Evolutionary conservation across 129 eudicot genomes (phyloP).

Genomic region (Escallonia rubra): DNA sequence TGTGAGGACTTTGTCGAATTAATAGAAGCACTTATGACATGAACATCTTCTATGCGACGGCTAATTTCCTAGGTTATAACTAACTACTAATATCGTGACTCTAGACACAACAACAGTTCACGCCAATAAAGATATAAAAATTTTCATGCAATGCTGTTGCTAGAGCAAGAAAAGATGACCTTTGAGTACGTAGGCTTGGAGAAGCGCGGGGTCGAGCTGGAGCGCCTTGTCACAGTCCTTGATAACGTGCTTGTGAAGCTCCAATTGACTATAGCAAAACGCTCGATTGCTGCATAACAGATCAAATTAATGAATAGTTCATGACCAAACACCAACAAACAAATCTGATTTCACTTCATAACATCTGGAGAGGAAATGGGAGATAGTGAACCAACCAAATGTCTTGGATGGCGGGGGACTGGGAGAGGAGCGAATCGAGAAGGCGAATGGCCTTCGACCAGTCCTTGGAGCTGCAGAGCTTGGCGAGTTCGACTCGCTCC

Average conservation of each 20-base stretch:
- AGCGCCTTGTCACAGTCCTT: conserved; percentile 96
- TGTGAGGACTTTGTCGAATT: too few species aligned
- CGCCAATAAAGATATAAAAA: too few species aligned
- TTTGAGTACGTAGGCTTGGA: conserved; percentile 89
- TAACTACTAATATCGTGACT: too few species aligned
- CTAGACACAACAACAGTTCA: too few species aligned
- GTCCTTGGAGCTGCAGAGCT: conserved; percentile 81
- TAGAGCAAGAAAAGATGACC: conserved; percentile 24
- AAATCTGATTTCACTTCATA: not conserved
- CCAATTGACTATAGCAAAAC: conserved; percentile 97
- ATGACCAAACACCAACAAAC: not conserved
- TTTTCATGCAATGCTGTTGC: too few species aligned
- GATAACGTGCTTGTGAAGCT: conserved; percentile 92
- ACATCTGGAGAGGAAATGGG: not conserved
- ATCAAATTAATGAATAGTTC: conserved; percentile 8
- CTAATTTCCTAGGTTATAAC: too few species aligned
- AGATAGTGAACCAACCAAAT: conserved; percentile 46
- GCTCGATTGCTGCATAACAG: conserved; percentile 75
- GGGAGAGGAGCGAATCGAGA: conserved; percentile 77
- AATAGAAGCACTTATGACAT: too few species aligned
- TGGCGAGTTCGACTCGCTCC: conserved; percentile 74
- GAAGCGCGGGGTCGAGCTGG: conserved; percentile 72
- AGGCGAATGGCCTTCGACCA: conserved; percentile 99
- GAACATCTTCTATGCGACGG: too few species aligned
- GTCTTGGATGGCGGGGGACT: conserved; percentile 76